These are phyloP conservation scores for Cryptococcus sp. DNA, from an alignment of 1,284 basidiomycete species.

Conservation along the genomic window DNA sequence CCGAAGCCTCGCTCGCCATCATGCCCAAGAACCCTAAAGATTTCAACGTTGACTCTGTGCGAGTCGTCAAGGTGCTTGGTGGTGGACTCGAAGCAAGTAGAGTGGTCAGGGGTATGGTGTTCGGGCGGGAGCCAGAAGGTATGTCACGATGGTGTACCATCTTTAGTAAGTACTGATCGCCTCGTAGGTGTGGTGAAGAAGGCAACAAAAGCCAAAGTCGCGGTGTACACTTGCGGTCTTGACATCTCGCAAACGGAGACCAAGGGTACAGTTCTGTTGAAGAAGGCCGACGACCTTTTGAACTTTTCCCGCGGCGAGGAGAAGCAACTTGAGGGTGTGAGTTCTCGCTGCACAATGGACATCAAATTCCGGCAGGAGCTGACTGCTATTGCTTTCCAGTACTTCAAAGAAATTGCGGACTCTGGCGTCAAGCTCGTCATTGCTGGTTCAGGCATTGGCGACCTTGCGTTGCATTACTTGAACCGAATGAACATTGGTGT, in stretches of 20 bases:
- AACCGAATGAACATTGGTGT: constrained; percentile 92
- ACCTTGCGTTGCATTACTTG: constrained; percentile 96
- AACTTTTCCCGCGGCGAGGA: constrained; percentile 97
- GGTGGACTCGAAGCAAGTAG: constrained; percentile 78
- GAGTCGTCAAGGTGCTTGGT: constrained; percentile 98
- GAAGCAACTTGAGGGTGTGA: constrained; percentile 87
- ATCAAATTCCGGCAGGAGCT: no score
- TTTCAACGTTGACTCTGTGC: constrained; percentile 97
- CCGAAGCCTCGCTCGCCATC: constrained; percentile 86
- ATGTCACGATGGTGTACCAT: constrained; percentile 21
- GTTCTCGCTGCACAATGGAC: no score
- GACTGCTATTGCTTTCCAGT: constrained; percentile 58
- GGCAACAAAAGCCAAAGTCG: constrained; percentile 80
- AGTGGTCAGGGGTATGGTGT: constrained; percentile 97
- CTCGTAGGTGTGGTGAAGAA: constrained; percentile 74
- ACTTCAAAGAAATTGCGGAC: constrained; percentile 95
- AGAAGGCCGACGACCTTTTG: constrained; percentile 93
- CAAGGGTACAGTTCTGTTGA: constrained; percentile 96
- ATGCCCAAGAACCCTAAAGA: constrained; percentile 86
- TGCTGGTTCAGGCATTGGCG: constrained; percentile 88
- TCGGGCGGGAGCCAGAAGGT: constrained; percentile 93
- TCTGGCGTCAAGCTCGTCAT: constrained; percentile 93
- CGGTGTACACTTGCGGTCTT: constrained; percentile 88
- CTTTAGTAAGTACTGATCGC: no score
- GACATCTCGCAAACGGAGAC: constrained; percentile 98